Percentiles rank a stretch among this genome's conserved stretches.
Conservation (phyloP, 163 green algal species). For the Chlamydomonas reinhardtii region DNA sequence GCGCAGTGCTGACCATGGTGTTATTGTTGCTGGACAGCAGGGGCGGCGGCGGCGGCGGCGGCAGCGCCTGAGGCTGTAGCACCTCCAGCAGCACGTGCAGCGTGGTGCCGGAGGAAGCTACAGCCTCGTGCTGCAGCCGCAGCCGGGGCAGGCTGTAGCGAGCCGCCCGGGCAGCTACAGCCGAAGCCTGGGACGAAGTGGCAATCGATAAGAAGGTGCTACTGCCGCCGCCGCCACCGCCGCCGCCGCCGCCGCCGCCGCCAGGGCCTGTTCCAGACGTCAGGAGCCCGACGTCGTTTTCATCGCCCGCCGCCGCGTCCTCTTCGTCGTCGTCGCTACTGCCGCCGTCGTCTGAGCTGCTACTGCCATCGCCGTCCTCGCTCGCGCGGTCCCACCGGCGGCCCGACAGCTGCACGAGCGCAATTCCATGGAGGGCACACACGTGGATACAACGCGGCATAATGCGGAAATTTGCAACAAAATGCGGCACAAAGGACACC, state of each 20-base stretch:
- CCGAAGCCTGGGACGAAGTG: neutral
- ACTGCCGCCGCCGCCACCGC: neutral
- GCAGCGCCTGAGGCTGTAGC: neutral
- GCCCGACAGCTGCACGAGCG: neutral
- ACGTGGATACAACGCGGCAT: no score
- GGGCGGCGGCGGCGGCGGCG: neutral
- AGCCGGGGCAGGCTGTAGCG: conserved; percentile 39
- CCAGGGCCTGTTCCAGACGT: neutral
- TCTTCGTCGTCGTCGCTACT: neutral
- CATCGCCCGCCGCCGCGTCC: neutral
- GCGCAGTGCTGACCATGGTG: no score
- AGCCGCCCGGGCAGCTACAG: conserved; percentile 4
- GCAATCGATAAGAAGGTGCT: no score
- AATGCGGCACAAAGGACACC: no score
- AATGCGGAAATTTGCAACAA: no score
- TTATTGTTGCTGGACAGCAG: no score
- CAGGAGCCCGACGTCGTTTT: neutral
- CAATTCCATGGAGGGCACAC: no score
- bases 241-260: neutral
- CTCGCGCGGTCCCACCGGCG: neutral
- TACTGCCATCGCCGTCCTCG: neutral
- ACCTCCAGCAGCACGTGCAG: conserved; percentile 33
- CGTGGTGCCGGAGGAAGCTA: neutral
- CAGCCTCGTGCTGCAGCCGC: conserved; percentile 45
- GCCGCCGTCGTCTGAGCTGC: neutral